Evolutionary conservation across 2,329 filamentous ascomycete species (phyloP).

Genomic region (Leptographium galeiforme): DNA sequence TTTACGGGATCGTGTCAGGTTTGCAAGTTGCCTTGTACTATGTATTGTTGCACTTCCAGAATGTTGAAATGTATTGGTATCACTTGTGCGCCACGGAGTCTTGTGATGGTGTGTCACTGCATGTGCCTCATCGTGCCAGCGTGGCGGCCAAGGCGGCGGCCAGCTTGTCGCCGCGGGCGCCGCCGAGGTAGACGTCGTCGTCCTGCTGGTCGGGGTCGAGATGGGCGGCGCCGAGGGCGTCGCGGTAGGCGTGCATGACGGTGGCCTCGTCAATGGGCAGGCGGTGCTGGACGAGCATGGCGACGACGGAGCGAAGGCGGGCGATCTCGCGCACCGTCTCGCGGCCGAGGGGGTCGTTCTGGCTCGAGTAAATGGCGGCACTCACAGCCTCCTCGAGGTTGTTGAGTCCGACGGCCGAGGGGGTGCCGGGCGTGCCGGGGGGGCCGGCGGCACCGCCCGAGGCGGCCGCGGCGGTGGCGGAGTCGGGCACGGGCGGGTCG

Average conservation of each 20-base stretch:
- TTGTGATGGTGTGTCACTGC: no score
- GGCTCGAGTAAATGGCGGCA: constrained; percentile 79
- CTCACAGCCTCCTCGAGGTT: constrained; percentile 79
- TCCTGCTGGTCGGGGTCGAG: constrained; percentile 36
- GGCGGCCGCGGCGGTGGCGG: constrained; percentile 29
- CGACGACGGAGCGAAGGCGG: constrained; percentile 66
- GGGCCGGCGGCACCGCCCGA: constrained; percentile 30
- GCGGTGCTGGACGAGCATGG: constrained; percentile 68
- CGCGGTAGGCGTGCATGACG: constrained; percentile 69
- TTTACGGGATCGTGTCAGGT: no score
- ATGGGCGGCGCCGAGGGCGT: constrained; percentile 61
- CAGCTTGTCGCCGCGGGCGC: constrained; percentile 38
- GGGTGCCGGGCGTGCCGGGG: constrained; percentile 12
- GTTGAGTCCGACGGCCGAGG: constrained; percentile 45
- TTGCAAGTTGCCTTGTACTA: no score
- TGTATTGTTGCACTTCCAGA: no score
- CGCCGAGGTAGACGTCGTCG: constrained; percentile 47
- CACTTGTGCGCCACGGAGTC: no score
- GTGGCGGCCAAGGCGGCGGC: constrained; percentile 25
- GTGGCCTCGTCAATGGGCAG: constrained; percentile 82
- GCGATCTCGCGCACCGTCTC: constrained; percentile 81
- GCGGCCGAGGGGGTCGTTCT: constrained; percentile 73
- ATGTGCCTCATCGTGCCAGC: no score
- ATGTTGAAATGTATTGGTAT: no score
- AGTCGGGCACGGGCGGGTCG: constrained; percentile 25